A percentile compares a stretch with the other conserved stretches of the same genome.
Evolutionary conservation across 495 filamentous ascomycete genomes (phyloP).

Genomic region (Penicillium cosmopolitanum): DNA sequence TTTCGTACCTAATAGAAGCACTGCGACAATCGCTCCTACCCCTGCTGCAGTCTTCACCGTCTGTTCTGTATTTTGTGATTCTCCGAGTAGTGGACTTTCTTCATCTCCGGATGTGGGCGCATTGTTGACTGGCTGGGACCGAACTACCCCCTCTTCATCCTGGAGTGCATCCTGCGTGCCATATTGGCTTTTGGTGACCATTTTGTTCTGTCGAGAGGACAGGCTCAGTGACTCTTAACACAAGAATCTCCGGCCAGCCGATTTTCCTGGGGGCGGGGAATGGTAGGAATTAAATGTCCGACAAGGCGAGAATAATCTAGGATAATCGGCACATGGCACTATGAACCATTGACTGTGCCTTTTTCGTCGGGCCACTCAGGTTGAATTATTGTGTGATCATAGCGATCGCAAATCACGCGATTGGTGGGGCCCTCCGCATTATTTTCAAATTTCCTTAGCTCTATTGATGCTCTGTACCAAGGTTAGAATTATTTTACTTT

Average conservation of each 20-base stretch:
- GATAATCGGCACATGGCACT: background rate
- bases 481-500: too few relatives aligned
- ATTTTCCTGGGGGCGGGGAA: too few relatives aligned
- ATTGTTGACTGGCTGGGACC: background rate
- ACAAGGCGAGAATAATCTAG: background rate
- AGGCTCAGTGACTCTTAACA: background rate
- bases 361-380: slow-evolving; percentile 1
- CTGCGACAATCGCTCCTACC: slow-evolving; percentile 38
- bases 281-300: too few relatives aligned
- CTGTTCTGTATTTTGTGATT: background rate
- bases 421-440: slow-evolving; percentile 10
- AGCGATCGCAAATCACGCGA: slow-evolving; percentile 25
- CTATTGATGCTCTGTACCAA: too few relatives aligned
- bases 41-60: slow-evolving; percentile 22
- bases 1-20: slow-evolving; percentile 40
- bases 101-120: slow-evolving; percentile 23
- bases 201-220: background rate
- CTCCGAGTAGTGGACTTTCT: slow-evolving; percentile 27
- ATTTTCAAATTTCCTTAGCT: background rate
- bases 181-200: slow-evolving; percentile 13
- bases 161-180: slow-evolving; percentile 4
- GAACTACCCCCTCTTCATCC: background rate
- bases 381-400: slow-evolving; percentile 22
- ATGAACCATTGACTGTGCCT: too few relatives aligned
- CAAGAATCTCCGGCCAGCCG: too few relatives aligned